Conservation (phyloP, 2,329 filamentous ascomycete species). For the Ophiocordyceps camponoti-saundersi region DNA sequence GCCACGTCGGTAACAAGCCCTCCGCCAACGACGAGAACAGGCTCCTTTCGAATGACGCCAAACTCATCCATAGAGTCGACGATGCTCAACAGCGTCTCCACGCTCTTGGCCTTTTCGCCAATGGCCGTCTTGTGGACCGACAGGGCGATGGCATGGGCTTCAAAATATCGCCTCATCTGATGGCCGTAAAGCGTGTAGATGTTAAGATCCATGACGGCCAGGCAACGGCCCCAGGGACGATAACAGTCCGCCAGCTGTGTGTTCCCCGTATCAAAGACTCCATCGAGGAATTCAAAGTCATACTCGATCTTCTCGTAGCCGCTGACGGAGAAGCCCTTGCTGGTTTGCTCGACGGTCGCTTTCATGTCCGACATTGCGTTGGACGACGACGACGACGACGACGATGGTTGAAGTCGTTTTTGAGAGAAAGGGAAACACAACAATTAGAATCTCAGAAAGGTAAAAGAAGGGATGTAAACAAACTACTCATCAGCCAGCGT, state of each 20-base stretch:
- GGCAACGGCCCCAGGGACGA: slow-evolving; percentile 43
- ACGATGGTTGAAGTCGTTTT: not conserved
- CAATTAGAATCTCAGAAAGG: no score
- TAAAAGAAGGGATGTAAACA: not conserved
- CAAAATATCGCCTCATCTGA: slow-evolving; percentile 50
- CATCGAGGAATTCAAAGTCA: slow-evolving; percentile 57
- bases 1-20: slow-evolving; percentile 59
- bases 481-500: no score
- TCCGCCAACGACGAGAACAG: slow-evolving; percentile 48
- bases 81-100: slow-evolving; percentile 51
- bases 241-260: slow-evolving; percentile 48
- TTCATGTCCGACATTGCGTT: slow-evolving; percentile 51
- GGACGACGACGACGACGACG: not conserved
- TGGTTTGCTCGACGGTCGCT: slow-evolving; percentile 45
- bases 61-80: slow-evolving; percentile 62
- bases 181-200: slow-evolving; percentile 52
- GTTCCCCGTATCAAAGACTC: slow-evolving; percentile 45
- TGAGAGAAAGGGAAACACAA: no score
- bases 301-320: slow-evolving; percentile 65
- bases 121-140: slow-evolving; percentile 58
- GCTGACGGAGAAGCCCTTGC: slow-evolving; percentile 50
- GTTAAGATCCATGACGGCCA: slow-evolving; percentile 56
- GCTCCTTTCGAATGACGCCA: slow-evolving; percentile 52
- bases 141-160: slow-evolving; percentile 43
- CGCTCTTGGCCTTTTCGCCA: slow-evolving; percentile 58